Percentiles rank a stretch among this genome's conserved stretches.
phyloP scores from a whole-genome alignment of 352 stramenopile species.

The Pythium dissimile region DNA sequence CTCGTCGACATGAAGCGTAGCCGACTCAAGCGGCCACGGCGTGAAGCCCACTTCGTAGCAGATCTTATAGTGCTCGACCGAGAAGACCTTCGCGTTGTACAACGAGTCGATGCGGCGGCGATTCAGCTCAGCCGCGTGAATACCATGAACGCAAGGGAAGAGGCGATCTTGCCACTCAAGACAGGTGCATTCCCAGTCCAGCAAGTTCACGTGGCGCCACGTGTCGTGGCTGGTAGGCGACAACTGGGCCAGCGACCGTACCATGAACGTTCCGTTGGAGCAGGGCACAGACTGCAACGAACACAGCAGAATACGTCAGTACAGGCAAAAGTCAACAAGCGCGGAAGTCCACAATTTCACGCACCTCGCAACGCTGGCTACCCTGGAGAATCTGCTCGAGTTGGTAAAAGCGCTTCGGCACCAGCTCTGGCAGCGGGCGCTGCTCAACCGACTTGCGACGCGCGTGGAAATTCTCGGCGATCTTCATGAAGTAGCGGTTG shows the following conservation, averaged over 20 bases:
- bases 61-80: conserved; percentile 57
- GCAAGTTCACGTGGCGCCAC: conserved; percentile 74
- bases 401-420: conserved; percentile 56
- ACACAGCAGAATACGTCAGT: neutral
- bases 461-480: conserved; percentile 68
- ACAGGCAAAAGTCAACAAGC: neutral
- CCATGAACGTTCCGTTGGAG: conserved; percentile 77
- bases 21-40: conserved; percentile 58
- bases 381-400: conserved; percentile 66
- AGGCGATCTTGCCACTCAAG: conserved; percentile 78
- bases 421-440: conserved; percentile 52
- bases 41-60: conserved; percentile 61
- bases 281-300: conserved; percentile 64
- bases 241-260: conserved; percentile 60
- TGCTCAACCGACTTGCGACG: conserved; percentile 53
- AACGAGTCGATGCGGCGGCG: conserved; percentile 69
- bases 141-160: conserved; percentile 74
- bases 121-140: conserved; percentile 70
- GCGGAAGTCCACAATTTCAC: conserved; percentile 2
- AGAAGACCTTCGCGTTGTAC: conserved; percentile 66
- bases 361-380: conserved; percentile 78
- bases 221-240: conserved; percentile 54
- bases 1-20: conserved; percentile 34
- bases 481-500: conserved; percentile 70
- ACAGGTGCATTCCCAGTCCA: conserved; percentile 75